phyloP scores from a whole-genome alignment of 2,329 filamentous ascomycete genomes.

The Harringtonia aguacate region DNA sequence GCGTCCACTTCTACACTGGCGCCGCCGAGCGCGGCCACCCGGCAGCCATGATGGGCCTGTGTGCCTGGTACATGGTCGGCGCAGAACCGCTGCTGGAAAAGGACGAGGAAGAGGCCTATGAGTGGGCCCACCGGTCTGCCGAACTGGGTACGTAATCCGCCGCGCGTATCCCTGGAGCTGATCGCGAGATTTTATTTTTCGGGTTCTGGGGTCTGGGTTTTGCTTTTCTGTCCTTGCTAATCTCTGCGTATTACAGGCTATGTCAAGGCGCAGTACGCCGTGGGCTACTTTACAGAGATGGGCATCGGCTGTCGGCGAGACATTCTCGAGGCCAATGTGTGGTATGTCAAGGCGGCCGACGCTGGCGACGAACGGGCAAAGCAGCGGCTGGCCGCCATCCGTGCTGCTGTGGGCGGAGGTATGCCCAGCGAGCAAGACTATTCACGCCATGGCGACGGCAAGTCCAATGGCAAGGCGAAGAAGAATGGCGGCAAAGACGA shows the following conservation, averaged over 20 bases:
- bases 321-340: constrained; percentile 92
- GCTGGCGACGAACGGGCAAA: constrained; percentile 84
- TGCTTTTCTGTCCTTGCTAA: background rate
- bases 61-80: constrained; percentile 96
- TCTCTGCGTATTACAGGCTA: constrained; percentile 49
- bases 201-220: background rate
- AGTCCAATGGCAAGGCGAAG: constrained; percentile 38
- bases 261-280: constrained; percentile 77
- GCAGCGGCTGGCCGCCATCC: constrained; percentile 76
- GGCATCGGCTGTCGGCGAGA: constrained; percentile 92
- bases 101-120: constrained; percentile 91
- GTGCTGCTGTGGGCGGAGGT: constrained; percentile 61
- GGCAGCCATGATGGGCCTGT: constrained; percentile 93
- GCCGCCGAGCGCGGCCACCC: constrained; percentile 79
- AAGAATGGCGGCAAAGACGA: constrained; percentile 36
- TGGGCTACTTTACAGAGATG: constrained; percentile 97
- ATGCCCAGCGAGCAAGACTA: constrained; percentile 49
- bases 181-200: background rate
- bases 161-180: no score
- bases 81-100: constrained; percentile 87
- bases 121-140: constrained; percentile 85
- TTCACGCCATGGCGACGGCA: no score
- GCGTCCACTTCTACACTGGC: constrained; percentile 93
- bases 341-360: constrained; percentile 94
- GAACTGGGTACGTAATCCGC: constrained; percentile 63